Evolutionary conservation across 768 basidiomycete species (phyloP).

Genomic region (Asterophora parasitica): DNA sequence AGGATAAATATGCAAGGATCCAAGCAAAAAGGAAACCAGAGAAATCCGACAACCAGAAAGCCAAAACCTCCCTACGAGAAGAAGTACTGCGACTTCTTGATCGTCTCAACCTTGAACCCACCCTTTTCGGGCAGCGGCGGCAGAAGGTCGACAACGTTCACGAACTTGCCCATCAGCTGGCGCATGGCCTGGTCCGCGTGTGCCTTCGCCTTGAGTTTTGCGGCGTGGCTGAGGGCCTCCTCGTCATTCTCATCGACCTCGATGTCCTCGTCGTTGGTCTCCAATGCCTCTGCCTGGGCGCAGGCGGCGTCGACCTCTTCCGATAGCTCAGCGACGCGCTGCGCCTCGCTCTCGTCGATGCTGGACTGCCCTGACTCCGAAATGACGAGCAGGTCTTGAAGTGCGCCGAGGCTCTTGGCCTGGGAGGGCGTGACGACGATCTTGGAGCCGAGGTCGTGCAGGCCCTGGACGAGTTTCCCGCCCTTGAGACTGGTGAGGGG

Average conservation of each 20-base stretch:
- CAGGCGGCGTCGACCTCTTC: slow-evolving; percentile 7
- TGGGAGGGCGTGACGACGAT: slow-evolving; percentile 39
- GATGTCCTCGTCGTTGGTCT: slow-evolving; percentile 7
- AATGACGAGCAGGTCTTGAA: slow-evolving; percentile 33
- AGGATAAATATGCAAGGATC: background rate
- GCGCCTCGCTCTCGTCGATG: slow-evolving; percentile 26
- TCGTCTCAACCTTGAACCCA: slow-evolving; percentile 74
- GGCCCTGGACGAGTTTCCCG: slow-evolving; percentile 31
- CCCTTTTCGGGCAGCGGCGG: slow-evolving; percentile 85
- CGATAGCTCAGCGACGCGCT: slow-evolving; percentile 8
- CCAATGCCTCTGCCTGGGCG: slow-evolving; percentile 21
- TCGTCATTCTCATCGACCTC: slow-evolving; percentile 23
- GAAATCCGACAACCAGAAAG: background rate
- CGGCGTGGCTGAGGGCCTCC: slow-evolving; percentile 10
- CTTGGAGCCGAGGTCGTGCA: slow-evolving; percentile 40
- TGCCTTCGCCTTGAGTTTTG: slow-evolving; percentile 18
- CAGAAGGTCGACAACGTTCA: slow-evolving; percentile 68
- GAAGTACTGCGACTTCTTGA: slow-evolving; percentile 85
- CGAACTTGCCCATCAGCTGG: slow-evolving; percentile 53
- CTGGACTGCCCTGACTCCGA: slow-evolving; percentile 29
- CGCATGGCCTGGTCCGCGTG: slow-evolving; percentile 20
- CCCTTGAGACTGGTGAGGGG: slow-evolving; percentile 47
- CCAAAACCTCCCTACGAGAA: slow-evolving; percentile 59
- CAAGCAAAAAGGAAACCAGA: background rate
- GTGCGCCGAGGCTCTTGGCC: slow-evolving; percentile 25